These are phyloP conservation scores for Phytophthora boehmeriae DNA, from an alignment of 352 stramenopile genomes.

Conservation along the genomic window DNA sequence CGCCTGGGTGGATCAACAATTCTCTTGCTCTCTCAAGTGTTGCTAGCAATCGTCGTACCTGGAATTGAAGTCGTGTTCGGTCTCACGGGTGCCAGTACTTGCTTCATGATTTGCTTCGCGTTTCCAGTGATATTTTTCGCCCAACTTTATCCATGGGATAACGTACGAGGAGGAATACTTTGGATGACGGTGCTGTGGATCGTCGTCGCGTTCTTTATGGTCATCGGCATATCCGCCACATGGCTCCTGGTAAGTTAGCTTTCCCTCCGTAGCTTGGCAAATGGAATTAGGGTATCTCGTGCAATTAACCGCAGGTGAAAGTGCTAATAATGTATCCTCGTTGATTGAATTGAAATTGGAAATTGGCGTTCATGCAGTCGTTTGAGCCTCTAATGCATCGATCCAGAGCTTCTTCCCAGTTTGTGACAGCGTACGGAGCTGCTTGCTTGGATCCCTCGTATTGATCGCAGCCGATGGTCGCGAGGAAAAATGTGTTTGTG, in stretches of 20 bases:
- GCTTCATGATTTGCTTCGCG: slow-evolving; percentile 78
- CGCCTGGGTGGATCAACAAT: slow-evolving; percentile 55
- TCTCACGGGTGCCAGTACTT: slow-evolving; percentile 68
- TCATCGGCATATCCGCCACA: slow-evolving; percentile 36
- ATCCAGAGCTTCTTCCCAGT: slow-evolving; percentile 34
- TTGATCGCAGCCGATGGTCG: neutral
- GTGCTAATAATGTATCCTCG: neutral
- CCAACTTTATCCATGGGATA: slow-evolving; percentile 60
- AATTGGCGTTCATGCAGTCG: slow-evolving; percentile 8
- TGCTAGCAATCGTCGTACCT: slow-evolving; percentile 61
- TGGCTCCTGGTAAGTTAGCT: slow-evolving; percentile 32
- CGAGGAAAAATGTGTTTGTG: slow-evolving; percentile 10
- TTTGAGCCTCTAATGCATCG: slow-evolving; percentile 25
- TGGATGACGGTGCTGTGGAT: slow-evolving; percentile 45
- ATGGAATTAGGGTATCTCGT: neutral
- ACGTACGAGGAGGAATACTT: slow-evolving; percentile 33
- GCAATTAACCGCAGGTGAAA: neutral
- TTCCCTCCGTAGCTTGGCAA: neutral
- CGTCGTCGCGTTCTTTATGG: slow-evolving; percentile 42
- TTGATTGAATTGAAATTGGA: no score
- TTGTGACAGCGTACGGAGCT: slow-evolving; percentile 19
- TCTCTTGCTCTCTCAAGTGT: slow-evolving; percentile 60
- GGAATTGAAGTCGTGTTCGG: slow-evolving; percentile 75
- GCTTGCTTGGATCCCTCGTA: slow-evolving; percentile 8
- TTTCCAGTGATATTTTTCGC: slow-evolving; percentile 73